Base-by-base conservation (phyloP, 768 basidiomycete species). In the Cystobasidium ongulense region DNA sequence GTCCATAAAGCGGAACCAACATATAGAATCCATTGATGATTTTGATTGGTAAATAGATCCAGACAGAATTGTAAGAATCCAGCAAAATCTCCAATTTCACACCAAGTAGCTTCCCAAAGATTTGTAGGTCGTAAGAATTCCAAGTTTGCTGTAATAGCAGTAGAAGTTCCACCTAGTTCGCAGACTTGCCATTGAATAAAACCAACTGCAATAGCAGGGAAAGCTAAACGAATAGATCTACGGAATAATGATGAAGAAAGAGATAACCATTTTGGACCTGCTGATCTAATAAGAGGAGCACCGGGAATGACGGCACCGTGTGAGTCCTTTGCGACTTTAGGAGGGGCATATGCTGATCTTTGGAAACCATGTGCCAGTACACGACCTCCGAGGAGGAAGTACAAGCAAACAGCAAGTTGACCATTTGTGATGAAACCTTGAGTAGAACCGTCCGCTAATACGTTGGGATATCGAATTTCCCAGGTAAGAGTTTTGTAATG, bases 341-440 rank as follows among this genome's bases (percentile, higher is more conserved):
- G 79, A 25, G 75, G 70, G 39, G 77, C 76, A 72, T 77, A 80
- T 13, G 78, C 78, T 46, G 77, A 78, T 63, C 79, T 77, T 74
- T 78, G 77, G 78, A 80, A 80, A 38, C 76, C 76, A 18, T 78
- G 78, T 23, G 77, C 78, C 41, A 80, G 71, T 63, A 79, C 79
- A 27, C 79, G 79, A 46, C 79, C 79, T 21, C 78, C 78, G 74
- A 80, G 75, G 54, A 80, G 74, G 75, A 79, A 80, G 78, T 79
- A 80, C 72, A 80, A 76, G 70, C 74, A 75, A 74, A 80, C 74
- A 18, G 79, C 79, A 71, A 80, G 77, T 66, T 80, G 79, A 62
- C 79, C 79, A 52, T 80, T 79, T 52, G 76, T 75, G 73, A 80
- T 54, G 75, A 80, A 73, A 33, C 77, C 76, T 36, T 75, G 63